A percentile compares a stretch with the other conserved stretches of the same genome.
phyloP scores from a whole-genome alignment of 768 basidiomycete species.

The Leccinum disarticulatum region DNA sequence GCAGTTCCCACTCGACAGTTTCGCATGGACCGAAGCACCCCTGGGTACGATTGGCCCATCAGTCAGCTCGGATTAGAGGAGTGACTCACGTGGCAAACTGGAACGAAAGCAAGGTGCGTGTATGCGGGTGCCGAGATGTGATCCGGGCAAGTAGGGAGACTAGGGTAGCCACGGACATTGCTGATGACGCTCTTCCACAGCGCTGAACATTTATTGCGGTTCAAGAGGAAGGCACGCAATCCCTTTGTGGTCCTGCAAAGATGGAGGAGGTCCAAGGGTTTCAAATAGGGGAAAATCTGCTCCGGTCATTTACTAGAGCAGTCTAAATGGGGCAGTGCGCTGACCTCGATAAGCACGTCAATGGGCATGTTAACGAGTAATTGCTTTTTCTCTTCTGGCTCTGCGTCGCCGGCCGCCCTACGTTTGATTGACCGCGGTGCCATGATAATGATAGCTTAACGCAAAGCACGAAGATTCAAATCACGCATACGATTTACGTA shows the following conservation, averaged over 20 bases:
- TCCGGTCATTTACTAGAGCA: neutral
- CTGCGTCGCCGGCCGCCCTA: neutral
- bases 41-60: neutral
- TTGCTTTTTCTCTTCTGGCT: neutral
- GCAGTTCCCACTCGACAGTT: slow-evolving; percentile 12
- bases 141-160: slow-evolving; percentile 27
- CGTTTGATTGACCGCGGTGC: neutral
- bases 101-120: slow-evolving; percentile 29
- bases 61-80: neutral
- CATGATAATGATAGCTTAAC: slow-evolving; percentile 3
- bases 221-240: slow-evolving; percentile 21
- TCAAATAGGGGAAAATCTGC: slow-evolving; percentile 12
- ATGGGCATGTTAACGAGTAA: slow-evolving; percentile 11
- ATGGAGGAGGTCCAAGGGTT: slow-evolving; percentile 34
- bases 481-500: neutral
- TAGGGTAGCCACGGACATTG: slow-evolving; percentile 10
- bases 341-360: slow-evolving; percentile 17
- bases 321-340: neutral
- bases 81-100: slow-evolving; percentile 31
- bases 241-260: slow-evolving; percentile 32
- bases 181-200: slow-evolving; percentile 32
- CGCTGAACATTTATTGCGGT: slow-evolving; percentile 10
- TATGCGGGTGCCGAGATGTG: slow-evolving; percentile 27
- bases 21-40: slow-evolving; percentile 3
- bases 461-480: neutral